Percentiles rank a stretch among this genome's conserved stretches.
Conservation (phyloP, 441 rosid genomes). For the Flueggea neowawraea region DNA sequence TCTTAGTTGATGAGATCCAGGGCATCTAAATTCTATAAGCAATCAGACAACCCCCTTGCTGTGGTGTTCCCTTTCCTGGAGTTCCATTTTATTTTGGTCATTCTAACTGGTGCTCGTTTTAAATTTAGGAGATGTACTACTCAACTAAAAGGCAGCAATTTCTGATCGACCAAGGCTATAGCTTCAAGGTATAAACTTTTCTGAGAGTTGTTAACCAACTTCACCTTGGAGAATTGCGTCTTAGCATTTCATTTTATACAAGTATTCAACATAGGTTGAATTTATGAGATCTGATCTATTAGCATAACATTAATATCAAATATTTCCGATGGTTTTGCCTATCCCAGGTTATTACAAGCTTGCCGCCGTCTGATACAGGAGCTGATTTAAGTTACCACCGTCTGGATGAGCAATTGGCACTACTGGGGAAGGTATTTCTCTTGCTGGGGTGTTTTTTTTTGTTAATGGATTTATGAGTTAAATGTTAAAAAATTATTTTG, state of each 20-base stretch:
- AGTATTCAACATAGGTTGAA: too few species aligned
- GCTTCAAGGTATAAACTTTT: constrained; percentile 60
- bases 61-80: neutral
- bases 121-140: constrained; percentile 88
- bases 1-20: too few species aligned
- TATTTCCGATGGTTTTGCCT: neutral
- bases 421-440: constrained; percentile 59
- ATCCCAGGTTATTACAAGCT: constrained; percentile 79
- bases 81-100: neutral
- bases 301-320: too few species aligned
- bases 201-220: neutral
- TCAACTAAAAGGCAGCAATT: constrained; percentile 98
- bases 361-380: constrained; percentile 84
- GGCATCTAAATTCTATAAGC: neutral
- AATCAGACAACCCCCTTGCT: neutral
- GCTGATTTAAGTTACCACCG: constrained; percentile 66
- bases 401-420: constrained; percentile 72
- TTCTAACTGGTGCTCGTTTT: neutral
- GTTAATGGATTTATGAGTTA: neutral
- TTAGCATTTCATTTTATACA: too few species aligned
- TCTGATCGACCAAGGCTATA: constrained; percentile 96
- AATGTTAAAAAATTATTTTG: constrained; percentile 13
- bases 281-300: too few species aligned
- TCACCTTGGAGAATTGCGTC: too few species aligned
- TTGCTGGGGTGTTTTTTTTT: neutral